A percentile compares a stretch with the other conserved stretches of the same genome.
Evolutionary conservation across 495 filamentous ascomycete species (phyloP).

Genomic region (Tuber brumale): DNA sequence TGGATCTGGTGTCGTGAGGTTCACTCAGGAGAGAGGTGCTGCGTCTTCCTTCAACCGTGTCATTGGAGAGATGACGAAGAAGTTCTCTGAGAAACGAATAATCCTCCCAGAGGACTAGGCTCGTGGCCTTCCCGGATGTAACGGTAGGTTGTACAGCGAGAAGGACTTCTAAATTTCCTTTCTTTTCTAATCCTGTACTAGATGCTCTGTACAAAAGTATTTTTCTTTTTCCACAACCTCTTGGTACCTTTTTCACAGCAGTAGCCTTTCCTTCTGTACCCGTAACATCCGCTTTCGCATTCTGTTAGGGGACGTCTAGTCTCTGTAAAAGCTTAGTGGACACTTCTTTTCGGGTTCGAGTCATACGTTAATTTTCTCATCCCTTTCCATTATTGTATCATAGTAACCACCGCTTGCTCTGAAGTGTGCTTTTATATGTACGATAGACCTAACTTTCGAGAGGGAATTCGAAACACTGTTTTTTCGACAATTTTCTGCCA

Average conservation of each 20-base stretch:
- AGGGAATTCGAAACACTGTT: neutral
- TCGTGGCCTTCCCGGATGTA: neutral
- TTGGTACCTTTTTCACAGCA: neutral
- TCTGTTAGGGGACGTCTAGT: neutral
- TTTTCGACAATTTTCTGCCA: neutral
- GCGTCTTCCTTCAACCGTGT: conserved; percentile 77
- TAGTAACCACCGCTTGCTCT: neutral
- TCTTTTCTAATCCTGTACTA: neutral
- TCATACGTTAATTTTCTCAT: neutral
- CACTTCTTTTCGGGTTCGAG: neutral
- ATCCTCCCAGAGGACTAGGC: conserved; percentile 1
- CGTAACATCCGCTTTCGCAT: neutral
- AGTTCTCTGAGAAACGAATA: neutral
- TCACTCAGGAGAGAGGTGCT: conserved; percentile 81
- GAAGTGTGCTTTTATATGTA: neutral
- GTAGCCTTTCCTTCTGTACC: neutral
- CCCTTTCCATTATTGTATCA: neutral
- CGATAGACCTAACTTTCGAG: neutral
- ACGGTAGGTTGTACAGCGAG: neutral
- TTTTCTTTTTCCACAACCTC: neutral
- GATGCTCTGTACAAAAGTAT: neutral
- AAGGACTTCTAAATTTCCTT: neutral
- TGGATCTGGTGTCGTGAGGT: conserved; percentile 64
- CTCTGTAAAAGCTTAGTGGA: neutral
- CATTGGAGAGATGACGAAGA: conserved; percentile 58